Evolutionary conservation across 2,329 filamentous ascomycete genomes (phyloP).

Genomic region (Talaromyces sp.): DNA sequence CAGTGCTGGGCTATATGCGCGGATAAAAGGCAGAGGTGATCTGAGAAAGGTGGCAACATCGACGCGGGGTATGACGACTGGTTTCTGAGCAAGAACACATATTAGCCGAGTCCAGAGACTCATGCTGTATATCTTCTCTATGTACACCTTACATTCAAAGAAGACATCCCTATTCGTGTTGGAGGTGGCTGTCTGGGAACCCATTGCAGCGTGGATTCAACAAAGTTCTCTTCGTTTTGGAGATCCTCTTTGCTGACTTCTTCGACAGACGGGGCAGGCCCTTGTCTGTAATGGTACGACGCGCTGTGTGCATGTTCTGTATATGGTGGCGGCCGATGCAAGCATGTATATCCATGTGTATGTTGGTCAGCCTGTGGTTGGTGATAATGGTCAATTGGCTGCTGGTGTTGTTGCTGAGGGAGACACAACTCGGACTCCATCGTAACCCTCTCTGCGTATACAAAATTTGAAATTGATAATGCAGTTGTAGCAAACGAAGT

Average conservation of each 20-base stretch:
- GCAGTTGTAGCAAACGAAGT: background rate
- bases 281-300: background rate
- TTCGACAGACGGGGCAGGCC: background rate
- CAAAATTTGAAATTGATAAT: background rate
- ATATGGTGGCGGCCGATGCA: background rate
- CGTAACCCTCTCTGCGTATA: background rate
- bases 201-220: constrained; percentile 6
- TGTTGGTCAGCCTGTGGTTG: background rate
- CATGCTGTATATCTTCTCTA: background rate
- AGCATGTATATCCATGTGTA: background rate
- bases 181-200: background rate
- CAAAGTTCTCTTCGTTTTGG: constrained; percentile 3
- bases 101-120: background rate
- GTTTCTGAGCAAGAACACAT: background rate
- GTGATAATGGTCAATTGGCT: background rate
- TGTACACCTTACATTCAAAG: background rate
- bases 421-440: background rate
- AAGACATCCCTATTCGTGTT: background rate
- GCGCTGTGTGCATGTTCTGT: background rate
- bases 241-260: background rate
- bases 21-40: constrained; percentile 9
- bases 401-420: background rate
- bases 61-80: constrained; percentile 12
- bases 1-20: constrained; percentile 11
- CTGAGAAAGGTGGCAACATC: constrained; percentile 2